phyloP scores from a whole-genome alignment of 2,329 filamentous ascomycete species.

The Aciculosporium take region DNA sequence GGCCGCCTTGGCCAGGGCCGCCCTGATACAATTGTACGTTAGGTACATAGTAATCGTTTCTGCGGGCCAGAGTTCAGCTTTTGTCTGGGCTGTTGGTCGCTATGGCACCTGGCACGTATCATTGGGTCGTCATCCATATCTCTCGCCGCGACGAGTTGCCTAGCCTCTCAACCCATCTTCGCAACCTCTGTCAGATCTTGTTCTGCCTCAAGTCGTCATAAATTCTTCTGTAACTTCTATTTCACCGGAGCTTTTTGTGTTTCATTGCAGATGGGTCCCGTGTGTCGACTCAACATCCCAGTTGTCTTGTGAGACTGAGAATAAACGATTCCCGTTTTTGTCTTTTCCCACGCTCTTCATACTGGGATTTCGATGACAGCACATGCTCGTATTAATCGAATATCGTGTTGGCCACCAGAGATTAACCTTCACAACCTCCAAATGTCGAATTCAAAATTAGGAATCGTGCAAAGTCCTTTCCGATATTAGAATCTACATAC shows the following conservation, averaged over 20 bases:
- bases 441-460: not conserved
- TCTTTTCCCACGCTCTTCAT: not conserved
- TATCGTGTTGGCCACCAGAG: not conserved
- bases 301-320: conserved; percentile 10
- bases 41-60: not conserved
- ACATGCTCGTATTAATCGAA: conserved; percentile 3
- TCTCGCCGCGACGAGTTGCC: conserved; percentile 2
- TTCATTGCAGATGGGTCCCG: conserved; percentile 12
- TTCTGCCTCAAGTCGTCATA: conserved; percentile 5
- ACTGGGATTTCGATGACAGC: conserved; percentile 4
- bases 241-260: conserved; percentile 8
- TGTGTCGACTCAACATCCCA: conserved; percentile 10
- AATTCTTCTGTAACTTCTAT: conserved; percentile 3
- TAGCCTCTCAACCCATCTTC: conserved; percentile 1
- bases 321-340: conserved; percentile 1
- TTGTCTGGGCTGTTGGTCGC: conserved; percentile 6
- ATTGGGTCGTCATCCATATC: conserved; percentile 5
- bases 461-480: not conserved
- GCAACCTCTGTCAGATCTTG: conserved; percentile 2
- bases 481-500: conserved; percentile 4
- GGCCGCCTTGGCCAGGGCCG: conserved; percentile 3
- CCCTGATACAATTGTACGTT: not conserved
- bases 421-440: conserved; percentile 7
- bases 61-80: conserved; percentile 6
- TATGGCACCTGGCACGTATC: conserved; percentile 5